These are phyloP conservation scores for Typha latifolia DNA, from an alignment of 176 grass and related monocot genomes.

Conservation along the genomic window DNA sequence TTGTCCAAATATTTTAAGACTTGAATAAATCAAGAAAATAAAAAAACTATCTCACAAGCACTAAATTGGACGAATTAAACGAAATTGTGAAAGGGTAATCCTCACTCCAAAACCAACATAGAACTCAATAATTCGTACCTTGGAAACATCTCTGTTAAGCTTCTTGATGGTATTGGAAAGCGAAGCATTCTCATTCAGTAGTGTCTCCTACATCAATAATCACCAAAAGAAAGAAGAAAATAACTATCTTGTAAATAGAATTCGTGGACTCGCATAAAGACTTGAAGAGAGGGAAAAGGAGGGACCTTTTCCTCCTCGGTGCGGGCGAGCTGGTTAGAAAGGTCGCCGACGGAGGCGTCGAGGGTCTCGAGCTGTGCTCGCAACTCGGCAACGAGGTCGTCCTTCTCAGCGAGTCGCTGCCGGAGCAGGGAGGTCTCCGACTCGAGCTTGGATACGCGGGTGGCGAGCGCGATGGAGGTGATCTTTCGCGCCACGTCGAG, in stretches of 20 bases:
- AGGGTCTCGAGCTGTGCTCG: conserved; percentile 61
- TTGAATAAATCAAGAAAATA: too few relatives aligned
- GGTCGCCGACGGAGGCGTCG: conserved; percentile 43
- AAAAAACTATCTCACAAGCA: too few relatives aligned
- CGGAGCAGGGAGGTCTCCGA: conserved; percentile 42
- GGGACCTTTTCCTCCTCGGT: conserved; percentile 61
- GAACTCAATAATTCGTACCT: conserved; percentile 28
- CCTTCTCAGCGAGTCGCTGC: conserved; percentile 44
- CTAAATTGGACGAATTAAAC: too few relatives aligned
- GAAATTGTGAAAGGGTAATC: too few relatives aligned
- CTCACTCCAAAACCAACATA: background rate
- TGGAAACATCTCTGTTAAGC: conserved; percentile 75
- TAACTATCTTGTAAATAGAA: background rate
- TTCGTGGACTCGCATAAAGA: background rate
- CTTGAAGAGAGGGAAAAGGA: background rate
- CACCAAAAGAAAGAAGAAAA: conserved; percentile 1
- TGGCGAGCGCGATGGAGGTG: conserved; percentile 78
- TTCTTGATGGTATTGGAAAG: conserved; percentile 62
- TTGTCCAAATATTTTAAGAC: too few relatives aligned
- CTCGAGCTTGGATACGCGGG: conserved; percentile 55
- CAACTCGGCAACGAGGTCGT: conserved; percentile 60
- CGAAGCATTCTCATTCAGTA: conserved; percentile 47
- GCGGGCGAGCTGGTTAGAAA: conserved; percentile 40
- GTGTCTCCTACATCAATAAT: conserved; percentile 44
- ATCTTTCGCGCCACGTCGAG: conserved; percentile 92